phyloP scores from a whole-genome alignment of 2,329 filamentous ascomycete species.

The Colletotrichum sp. region DNA sequence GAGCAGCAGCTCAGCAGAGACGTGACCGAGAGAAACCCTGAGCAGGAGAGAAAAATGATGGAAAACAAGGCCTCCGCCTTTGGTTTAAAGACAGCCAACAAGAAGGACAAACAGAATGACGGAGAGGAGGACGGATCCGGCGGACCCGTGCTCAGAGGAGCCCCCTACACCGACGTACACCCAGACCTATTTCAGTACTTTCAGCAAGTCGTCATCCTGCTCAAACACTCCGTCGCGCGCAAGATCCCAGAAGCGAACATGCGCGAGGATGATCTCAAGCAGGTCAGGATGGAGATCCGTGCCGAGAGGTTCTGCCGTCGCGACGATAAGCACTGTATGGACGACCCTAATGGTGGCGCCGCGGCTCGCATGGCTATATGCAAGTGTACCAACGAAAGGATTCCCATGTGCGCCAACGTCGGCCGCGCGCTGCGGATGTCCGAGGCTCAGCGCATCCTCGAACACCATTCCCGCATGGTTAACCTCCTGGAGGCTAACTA shows the following conservation, averaged over 20 bases:
- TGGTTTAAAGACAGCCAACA: accelerated
- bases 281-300: neutral
- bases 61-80: accelerated
- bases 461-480: neutral
- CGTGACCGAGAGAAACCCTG: neutral
- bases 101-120: neutral
- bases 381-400: too few species aligned
- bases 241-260: neutral
- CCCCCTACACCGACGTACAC: neutral
- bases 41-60: neutral
- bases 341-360: neutral
- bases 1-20: neutral
- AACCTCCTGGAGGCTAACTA: neutral
- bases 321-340: neutral
- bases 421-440: neutral
- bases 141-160: neutral
- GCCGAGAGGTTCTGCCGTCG: neutral
- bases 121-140: neutral
- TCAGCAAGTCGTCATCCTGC: neutral
- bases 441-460: neutral
- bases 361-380: neutral
- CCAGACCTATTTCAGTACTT: neutral
- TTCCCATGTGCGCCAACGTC: neutral
- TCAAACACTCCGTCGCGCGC: neutral
- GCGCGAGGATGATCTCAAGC: accelerated